These are phyloP conservation scores for Poa pratensis DNA, from an alignment of 176 grass and related monocot genomes.

Conservation along the genomic window DNA sequence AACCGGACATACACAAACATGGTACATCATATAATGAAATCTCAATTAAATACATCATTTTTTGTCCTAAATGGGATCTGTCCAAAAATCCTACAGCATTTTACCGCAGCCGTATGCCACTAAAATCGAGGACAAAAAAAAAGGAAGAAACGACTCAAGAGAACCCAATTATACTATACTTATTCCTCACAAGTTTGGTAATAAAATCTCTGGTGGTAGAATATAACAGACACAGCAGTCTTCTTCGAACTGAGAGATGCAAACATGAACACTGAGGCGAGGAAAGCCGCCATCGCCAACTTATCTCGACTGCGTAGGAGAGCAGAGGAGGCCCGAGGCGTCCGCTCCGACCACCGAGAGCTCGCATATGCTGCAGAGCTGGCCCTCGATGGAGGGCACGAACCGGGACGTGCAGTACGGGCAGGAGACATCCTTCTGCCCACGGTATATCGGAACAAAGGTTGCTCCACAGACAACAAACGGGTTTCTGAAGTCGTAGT, in stretches of 20 bases:
- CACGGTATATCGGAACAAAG: constrained; percentile 81
- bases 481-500: constrained; percentile 88
- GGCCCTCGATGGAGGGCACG: constrained; percentile 54
- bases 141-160: constrained; percentile 7
- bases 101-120: constrained; percentile 35
- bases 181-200: constrained; percentile 62
- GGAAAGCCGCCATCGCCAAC: neutral
- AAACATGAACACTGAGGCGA: constrained; percentile 24
- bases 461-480: constrained; percentile 86
- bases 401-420: constrained; percentile 78
- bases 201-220: constrained; percentile 23
- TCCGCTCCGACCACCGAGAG: constrained; percentile 74
- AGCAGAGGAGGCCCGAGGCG: constrained; percentile 85
- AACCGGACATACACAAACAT: neutral
- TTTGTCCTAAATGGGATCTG: constrained; percentile 39
- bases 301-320: constrained; percentile 74
- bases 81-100: constrained; percentile 51
- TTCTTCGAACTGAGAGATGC: constrained; percentile 36
- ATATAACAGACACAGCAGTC: constrained; percentile 31
- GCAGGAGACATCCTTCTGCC: constrained; percentile 83
- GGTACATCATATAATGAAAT: constrained; percentile 33
- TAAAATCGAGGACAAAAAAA: constrained; percentile 36
- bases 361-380: constrained; percentile 87
- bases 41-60: constrained; percentile 50
- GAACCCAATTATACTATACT: constrained; percentile 57